phyloP scores from a whole-genome alignment of 768 basidiomycete species.

The Tremella yokohamensis region DNA sequence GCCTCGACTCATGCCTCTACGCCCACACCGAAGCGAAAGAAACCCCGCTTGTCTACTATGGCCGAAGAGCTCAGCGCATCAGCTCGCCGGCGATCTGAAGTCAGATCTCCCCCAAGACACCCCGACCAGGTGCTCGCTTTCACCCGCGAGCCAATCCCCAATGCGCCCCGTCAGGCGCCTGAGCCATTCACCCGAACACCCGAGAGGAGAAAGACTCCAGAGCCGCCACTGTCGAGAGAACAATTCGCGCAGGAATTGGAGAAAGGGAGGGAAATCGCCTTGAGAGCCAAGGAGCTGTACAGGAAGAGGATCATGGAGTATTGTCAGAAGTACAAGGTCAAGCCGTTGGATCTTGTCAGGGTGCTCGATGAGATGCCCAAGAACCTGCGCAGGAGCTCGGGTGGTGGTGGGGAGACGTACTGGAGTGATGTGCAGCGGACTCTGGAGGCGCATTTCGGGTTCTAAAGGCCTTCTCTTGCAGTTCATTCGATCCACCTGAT shows the following conservation, averaged over 20 bases:
- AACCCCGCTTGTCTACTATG: too few species aligned
- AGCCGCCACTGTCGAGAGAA: too few species aligned
- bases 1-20: too few species aligned
- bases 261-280: constrained; percentile 11
- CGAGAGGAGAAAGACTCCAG: too few species aligned
- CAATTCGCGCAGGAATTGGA: neutral
- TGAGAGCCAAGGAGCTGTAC: constrained; percentile 7
- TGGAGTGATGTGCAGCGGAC: constrained; percentile 17
- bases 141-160: neutral
- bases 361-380: constrained; percentile 8
- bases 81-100: too few species aligned
- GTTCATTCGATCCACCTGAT: too few species aligned
- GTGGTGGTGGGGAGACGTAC: constrained; percentile 6
- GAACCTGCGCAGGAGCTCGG: neutral
- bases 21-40: too few species aligned
- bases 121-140: neutral
- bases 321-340: constrained; percentile 7
- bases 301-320: constrained; percentile 6
- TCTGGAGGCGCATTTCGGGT: constrained; percentile 6
- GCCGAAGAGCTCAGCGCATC: too few species aligned
- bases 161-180: neutral
- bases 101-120: too few species aligned
- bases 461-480: too few species aligned
- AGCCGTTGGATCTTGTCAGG: constrained; percentile 3
- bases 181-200: neutral